Conservation (phyloP, 1,139 yeast species). For the Suhomyces bolitotheri region DNA sequence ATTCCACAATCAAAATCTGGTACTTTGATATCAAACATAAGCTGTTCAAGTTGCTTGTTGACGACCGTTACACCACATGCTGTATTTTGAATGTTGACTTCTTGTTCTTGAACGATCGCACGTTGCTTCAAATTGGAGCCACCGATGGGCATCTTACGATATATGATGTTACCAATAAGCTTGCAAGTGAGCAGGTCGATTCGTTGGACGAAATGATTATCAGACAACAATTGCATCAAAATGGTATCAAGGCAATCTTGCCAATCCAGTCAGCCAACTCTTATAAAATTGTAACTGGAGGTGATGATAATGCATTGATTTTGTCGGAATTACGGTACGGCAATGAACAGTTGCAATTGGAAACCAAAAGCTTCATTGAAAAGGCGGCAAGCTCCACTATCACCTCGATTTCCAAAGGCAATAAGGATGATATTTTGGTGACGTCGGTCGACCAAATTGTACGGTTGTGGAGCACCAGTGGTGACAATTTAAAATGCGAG, state of each 20-base stretch:
- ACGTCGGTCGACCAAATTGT: slow-evolving; percentile 80
- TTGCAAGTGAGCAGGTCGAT: slow-evolving; percentile 2
- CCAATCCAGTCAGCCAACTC: slow-evolving; percentile 18
- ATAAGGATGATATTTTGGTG: slow-evolving; percentile 34
- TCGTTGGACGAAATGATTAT: slow-evolving; percentile 30
- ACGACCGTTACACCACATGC: slow-evolving; percentile 65
- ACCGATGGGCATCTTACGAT: slow-evolving; percentile 79
- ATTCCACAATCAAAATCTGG: slow-evolving; percentile 75
- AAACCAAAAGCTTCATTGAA: slow-evolving; percentile 34
- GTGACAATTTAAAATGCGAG: slow-evolving; percentile 33
- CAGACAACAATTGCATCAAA: slow-evolving; percentile 70
- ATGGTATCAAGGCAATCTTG: slow-evolving; percentile 66
- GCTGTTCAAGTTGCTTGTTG: slow-evolving; percentile 44
- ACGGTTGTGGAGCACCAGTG: slow-evolving; percentile 56
- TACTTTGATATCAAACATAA: slow-evolving; percentile 38
- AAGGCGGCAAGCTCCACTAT: slow-evolving; percentile 86
- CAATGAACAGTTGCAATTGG: slow-evolving; percentile 18
- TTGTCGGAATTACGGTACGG: slow-evolving; percentile 37
- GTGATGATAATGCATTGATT: slow-evolving; percentile 84
- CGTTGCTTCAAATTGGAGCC: slow-evolving; percentile 57
- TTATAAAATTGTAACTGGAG: slow-evolving; percentile 65
- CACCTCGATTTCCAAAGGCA: slow-evolving; percentile 54
- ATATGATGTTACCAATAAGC: slow-evolving; percentile 49
- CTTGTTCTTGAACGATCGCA: slow-evolving; percentile 27
- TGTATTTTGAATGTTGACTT: slow-evolving; percentile 69